phyloP scores from a whole-genome alignment of 352 stramenopile genomes.

The Pythium insidiosum region DNA sequence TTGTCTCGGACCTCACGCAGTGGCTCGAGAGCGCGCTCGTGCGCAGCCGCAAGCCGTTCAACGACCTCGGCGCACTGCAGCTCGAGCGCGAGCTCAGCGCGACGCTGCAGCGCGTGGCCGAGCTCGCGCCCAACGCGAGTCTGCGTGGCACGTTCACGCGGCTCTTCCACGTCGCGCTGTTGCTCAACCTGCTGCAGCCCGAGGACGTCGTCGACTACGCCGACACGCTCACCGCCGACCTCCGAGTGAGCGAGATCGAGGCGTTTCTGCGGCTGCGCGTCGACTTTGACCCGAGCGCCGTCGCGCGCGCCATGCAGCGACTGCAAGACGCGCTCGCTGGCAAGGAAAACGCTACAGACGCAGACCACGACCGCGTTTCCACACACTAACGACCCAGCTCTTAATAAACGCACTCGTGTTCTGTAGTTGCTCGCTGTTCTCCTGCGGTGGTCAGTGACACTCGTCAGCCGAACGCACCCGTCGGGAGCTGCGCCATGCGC shows the following conservation, averaged over 20 bases:
- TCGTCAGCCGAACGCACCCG: slow-evolving; percentile 53
- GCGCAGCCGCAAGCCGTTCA: slow-evolving; percentile 49
- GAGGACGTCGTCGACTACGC: slow-evolving; percentile 64
- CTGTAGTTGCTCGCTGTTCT: no score
- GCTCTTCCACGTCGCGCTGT: slow-evolving; percentile 70
- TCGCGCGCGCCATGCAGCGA: slow-evolving; percentile 25
- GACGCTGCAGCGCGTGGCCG: slow-evolving; percentile 40
- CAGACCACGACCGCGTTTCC: background rate
- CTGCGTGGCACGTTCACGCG: slow-evolving; percentile 58
- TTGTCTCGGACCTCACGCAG: slow-evolving; percentile 45
- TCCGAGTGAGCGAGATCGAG: slow-evolving; percentile 40
- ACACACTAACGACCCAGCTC: no score
- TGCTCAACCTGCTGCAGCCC: slow-evolving; percentile 76
- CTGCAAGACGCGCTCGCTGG: background rate
- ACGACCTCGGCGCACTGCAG: slow-evolving; percentile 74
- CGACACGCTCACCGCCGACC: slow-evolving; percentile 33
- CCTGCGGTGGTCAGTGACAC: no score
- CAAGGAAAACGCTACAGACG: background rate
- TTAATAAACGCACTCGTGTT: no score
- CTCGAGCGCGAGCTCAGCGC: slow-evolving; percentile 67
- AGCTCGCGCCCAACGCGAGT: slow-evolving; percentile 45
- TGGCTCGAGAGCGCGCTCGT: slow-evolving; percentile 53
- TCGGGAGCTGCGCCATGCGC: slow-evolving; percentile 50
- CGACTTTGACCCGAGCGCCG: slow-evolving; percentile 52
- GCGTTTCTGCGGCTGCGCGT: slow-evolving; percentile 57